These are phyloP conservation scores for Tanacetum coccineum DNA, from an alignment of 129 eudicot species.

Conservation along the genomic window DNA sequence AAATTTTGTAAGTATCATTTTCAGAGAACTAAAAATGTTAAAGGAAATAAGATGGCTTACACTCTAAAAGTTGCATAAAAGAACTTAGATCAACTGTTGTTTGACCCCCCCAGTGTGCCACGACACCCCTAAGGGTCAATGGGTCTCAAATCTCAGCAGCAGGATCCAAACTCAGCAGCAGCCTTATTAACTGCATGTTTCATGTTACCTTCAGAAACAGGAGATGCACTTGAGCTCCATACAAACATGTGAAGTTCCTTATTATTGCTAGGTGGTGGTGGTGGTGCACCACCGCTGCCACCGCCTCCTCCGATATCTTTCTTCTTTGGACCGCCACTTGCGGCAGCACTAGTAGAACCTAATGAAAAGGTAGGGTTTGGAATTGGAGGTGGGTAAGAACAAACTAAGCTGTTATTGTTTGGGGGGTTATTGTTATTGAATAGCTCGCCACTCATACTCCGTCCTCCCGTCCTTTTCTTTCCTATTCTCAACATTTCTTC, in stretches of 20 bases:
- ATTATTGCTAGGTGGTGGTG: slow-evolving; percentile 33
- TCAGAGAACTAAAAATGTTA: background rate
- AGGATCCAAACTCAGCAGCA: slow-evolving; percentile 57
- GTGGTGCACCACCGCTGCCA: slow-evolving; percentile 12
- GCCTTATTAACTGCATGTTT: slow-evolving; percentile 60
- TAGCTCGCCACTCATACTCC: slow-evolving; percentile 88
- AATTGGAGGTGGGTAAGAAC: slow-evolving; percentile 86
- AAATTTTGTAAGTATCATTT: background rate
- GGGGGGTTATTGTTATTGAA: slow-evolving; percentile 17
- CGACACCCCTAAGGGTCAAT: too few species aligned
- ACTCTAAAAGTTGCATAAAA: too few species aligned
- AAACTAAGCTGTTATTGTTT: slow-evolving; percentile 15
- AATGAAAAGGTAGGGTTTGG: slow-evolving; percentile 77
- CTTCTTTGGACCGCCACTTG: slow-evolving; percentile 29
- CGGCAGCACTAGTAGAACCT: slow-evolving; percentile 31
- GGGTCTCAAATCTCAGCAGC: too few species aligned
- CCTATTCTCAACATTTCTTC: slow-evolving; percentile 71
- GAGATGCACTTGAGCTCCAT: slow-evolving; percentile 97
- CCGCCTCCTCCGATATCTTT: slow-evolving; percentile 36
- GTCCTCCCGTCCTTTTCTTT: slow-evolving; percentile 49
- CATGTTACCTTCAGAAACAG: slow-evolving; percentile 75
- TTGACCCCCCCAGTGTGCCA: too few species aligned
- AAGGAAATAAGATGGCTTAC: background rate
- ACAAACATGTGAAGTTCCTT: slow-evolving; percentile 95
- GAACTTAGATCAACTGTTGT: too few species aligned